Base-by-base conservation (phyloP, 1,284 basidiomycete genomes). In the Puccinia coronata region DNA sequence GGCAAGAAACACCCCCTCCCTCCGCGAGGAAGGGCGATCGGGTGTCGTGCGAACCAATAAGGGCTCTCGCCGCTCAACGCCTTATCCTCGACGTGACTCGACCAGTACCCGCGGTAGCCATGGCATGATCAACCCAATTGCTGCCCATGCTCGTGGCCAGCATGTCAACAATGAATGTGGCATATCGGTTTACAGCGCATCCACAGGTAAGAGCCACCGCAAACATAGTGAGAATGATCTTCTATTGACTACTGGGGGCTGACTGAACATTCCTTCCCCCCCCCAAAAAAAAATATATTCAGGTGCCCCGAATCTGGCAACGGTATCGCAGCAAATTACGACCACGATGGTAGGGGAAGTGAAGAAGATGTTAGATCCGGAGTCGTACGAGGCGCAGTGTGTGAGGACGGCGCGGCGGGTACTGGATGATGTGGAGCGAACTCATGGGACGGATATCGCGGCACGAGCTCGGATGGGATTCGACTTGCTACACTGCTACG, bases 181-280 rank as follows among this genome's bases (percentile, higher is more conserved):
- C 18, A 61, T 43, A 36, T 75, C 72, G 23, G 43, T 75, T 36
- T 63, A 75, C 49, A 75, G 72, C 25, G 72, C 55, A 14, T 75
- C 72, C n/a, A 59, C 72, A 25, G 72, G 72, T 75, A 75, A 43
- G 28, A 20, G 34, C 0, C 31, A 5, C 25, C 39, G 6, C n/a
- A 6, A 6, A 16, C 55, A 12, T 39, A n/a, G 12, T 53, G 18
- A 31, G n/a, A 18, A 5, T 53, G 31, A 51, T 65, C 18, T 28
- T 31, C 14, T 8, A 31, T 4, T 31, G n/a, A 55, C 9, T 18
- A n/a, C n/a, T n/a, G 34, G 39, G 34, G 39, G 34, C 70, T 51
- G 49, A 55, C 28, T 34, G 25, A 11, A 20, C 12, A 11, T 39
- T 71, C 5, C 18, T n/a, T n/a, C n/a, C n/a, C n/a, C n/a, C n/a